Evolutionary conservation across 371 early-diverging fungal genomes (phyloP).

Genomic region (Zopfochytrium polystomum): DNA sequence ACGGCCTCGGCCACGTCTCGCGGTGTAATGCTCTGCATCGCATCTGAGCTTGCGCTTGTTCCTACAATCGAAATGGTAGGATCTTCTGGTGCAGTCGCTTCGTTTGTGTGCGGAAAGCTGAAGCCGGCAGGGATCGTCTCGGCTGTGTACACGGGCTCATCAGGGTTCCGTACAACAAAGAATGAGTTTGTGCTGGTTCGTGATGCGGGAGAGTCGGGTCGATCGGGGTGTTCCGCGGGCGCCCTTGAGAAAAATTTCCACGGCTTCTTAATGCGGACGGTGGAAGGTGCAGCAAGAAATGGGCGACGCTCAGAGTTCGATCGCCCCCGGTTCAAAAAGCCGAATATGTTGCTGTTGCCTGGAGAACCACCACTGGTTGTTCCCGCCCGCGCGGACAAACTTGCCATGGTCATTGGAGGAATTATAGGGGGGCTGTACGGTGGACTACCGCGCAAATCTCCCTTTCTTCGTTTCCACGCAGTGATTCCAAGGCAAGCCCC

Average conservation of each 20-base stretch:
- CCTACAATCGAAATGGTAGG: too few species aligned
- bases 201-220: too few species aligned
- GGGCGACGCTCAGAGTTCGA: background rate
- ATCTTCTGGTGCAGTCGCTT: background rate
- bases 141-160: background rate
- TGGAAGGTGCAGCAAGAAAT: background rate
- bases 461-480: background rate
- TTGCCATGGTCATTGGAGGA: too few species aligned
- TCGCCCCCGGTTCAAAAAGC: background rate
- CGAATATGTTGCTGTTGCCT: background rate
- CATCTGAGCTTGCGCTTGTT: too few species aligned
- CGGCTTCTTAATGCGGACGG: background rate
- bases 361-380: too few species aligned
- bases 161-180: background rate
- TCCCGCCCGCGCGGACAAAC: too few species aligned
- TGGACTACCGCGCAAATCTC: too few species aligned
- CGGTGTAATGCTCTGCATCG: too few species aligned
- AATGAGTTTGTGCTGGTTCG: too few species aligned
- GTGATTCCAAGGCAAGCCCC: background rate
- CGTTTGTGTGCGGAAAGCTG: background rate
- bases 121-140: background rate
- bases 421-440: too few species aligned
- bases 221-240: background rate
- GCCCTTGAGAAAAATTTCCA: background rate
- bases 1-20: too few species aligned